These are phyloP conservation scores for Pythium diclinum DNA, from an alignment of 352 stramenopile genomes.

Conservation along the genomic window DNA sequence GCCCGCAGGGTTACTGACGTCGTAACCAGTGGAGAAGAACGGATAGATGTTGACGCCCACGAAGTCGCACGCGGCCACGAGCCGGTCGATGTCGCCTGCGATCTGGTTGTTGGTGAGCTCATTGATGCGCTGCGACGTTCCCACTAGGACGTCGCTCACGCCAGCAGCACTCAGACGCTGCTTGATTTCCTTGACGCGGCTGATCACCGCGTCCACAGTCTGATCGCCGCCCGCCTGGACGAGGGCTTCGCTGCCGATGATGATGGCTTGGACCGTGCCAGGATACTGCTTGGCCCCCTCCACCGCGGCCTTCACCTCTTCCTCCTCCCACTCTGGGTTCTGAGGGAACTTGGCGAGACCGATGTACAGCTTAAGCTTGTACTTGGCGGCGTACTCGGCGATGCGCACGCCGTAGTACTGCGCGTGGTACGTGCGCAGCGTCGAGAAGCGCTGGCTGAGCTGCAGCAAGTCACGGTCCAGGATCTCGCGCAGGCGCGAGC, in stretches of 20 bases:
- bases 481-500: conserved; percentile 10
- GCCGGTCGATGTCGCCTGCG: conserved; percentile 9
- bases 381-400: conserved; percentile 25
- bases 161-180: conserved; percentile 5
- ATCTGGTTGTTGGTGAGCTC: conserved; percentile 22
- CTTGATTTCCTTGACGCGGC: conserved; percentile 19
- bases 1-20: conserved; percentile 12
- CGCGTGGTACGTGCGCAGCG: conserved; percentile 40
- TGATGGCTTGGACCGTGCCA: conserved; percentile 29
- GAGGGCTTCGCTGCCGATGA: conserved; percentile 40
- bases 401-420: conserved; percentile 30
- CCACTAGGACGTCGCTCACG: conserved; percentile 22
- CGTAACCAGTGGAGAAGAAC: conserved; percentile 30
- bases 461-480: conserved; percentile 34
- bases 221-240: conserved; percentile 10
- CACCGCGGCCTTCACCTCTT: conserved; percentile 30
- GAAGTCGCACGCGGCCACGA: conserved; percentile 28
- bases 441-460: conserved; percentile 25
- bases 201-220: conserved; percentile 22
- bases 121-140: conserved; percentile 36
- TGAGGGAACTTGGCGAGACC: conserved; percentile 30
- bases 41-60: conserved; percentile 43
- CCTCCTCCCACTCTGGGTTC: conserved; percentile 27
- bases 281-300: conserved; percentile 25
- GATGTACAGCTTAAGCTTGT: conserved; percentile 32